Base-by-base conservation (phyloP, 2,329 filamentous ascomycete species). In the Paraphoma sp. region DNA sequence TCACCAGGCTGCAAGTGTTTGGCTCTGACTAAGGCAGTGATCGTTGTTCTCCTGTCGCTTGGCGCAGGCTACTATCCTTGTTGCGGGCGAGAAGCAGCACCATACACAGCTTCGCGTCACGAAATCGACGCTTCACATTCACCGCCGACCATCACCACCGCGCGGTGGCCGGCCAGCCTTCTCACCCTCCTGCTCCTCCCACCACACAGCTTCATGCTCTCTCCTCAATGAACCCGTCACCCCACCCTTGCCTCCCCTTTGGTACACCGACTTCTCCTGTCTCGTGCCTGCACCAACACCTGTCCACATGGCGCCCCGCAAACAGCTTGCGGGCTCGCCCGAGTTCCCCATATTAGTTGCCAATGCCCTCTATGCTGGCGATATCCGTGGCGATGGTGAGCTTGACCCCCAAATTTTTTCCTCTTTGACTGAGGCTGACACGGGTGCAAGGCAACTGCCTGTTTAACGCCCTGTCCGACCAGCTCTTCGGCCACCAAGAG, bases 381-480 rank as follows among this genome's bases (percentile, higher is more conserved):
- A 84, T 40, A 88, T 86, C 47, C 78, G 79, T 59, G 87, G 86
- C 56, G 87, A 89, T 77, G 87, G 87, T 87, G 82, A 81, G 83
- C 79, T 47, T 63, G 63, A 53, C 49, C 62, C 50, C 36, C 51
- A 33, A 47, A 17, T 31, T 44, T 59, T 54, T 61, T 23, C 23
- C 23, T 23, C 36, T 48, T 30, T 49, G 23, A 29, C 46, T 36
- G 28, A 52, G 51, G 64, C 69, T 70, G 57, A 72, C 56, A 61
- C 38, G 30, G 23, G 56, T 42, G 63, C 55, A 60, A 89, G 88
- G 87, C 64, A 89, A 89, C 78, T 90, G 88, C 74, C 82, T 90
- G 38, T 90, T 89, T 78, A 86, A 87, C 74, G 87, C 87, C 59
- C 80, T 89, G 40, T 87, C 86, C 61, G 86, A 89, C 71, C 87